Percentiles rank a stretch among this genome's conserved stretches.
Conservation (phyloP, 768 basidiomycete species). For the Udeniomyces megalosporus region DNA sequence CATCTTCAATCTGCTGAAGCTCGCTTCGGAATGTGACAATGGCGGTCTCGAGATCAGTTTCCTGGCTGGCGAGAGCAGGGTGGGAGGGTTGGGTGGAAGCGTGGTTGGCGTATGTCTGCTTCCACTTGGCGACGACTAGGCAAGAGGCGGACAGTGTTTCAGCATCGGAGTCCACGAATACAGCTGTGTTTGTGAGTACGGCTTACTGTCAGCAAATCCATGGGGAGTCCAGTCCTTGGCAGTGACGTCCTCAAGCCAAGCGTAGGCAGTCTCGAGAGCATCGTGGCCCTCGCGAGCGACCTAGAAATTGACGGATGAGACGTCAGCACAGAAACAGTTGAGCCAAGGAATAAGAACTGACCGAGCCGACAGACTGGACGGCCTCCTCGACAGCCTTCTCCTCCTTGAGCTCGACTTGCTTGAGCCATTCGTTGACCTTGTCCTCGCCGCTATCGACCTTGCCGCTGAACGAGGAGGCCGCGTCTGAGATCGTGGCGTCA, state of each 20-base stretch:
- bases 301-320: constrained; percentile 13
- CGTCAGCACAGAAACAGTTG: constrained; percentile 15
- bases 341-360: constrained; percentile 13
- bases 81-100: not conserved
- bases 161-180: too few species aligned
- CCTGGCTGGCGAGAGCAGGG: not conserved
- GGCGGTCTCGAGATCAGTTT: constrained; percentile 6
- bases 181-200: too few species aligned
- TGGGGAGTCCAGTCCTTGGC: constrained; percentile 20
- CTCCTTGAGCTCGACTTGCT: constrained; percentile 17
- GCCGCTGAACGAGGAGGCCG: not conserved
- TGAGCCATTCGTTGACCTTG: not conserved
- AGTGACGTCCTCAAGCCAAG: constrained; percentile 21
- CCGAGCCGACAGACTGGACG: constrained; percentile 13
- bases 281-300: constrained; percentile 12
- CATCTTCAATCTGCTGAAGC: constrained; percentile 22
- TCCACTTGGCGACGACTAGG: constrained; percentile 10
- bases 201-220: too few species aligned
- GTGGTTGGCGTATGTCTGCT: constrained; percentile 7
- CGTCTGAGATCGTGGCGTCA: not conserved
- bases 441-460: constrained; percentile 8
- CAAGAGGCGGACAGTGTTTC: not conserved
- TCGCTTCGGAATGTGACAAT: constrained; percentile 18
- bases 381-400: constrained; percentile 18
- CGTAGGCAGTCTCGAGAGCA: constrained; percentile 17